Evolutionary conservation across 495 filamentous ascomycete species (phyloP).

Genomic region (Pseudomonodictys pantanalensis): DNA sequence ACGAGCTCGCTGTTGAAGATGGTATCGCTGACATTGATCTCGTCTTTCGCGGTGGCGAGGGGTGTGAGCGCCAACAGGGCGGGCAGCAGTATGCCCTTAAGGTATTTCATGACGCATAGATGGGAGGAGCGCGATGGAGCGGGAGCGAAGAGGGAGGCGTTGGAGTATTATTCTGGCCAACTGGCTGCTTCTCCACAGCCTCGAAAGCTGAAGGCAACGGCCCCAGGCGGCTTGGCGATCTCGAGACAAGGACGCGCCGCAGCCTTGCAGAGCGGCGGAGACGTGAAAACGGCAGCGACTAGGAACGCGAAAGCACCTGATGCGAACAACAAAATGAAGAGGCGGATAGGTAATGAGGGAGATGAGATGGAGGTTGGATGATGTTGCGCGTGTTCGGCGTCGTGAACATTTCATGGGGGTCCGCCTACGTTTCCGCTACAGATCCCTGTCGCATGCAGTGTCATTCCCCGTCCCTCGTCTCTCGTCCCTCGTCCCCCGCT

Average conservation of each 20-base stretch:
- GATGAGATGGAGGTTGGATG: too few species aligned
- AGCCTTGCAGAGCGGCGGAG: too few species aligned
- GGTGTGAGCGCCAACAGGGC: conserved; percentile 31
- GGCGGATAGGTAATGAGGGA: too few species aligned
- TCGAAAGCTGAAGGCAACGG: conserved; percentile 27
- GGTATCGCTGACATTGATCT: conserved; percentile 51
- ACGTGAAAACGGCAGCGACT: too few species aligned
- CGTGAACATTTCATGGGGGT: too few species aligned
- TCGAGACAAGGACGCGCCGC: conserved; percentile 21
- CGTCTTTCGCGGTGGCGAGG: conserved; percentile 45
- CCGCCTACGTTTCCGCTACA: too few species aligned
- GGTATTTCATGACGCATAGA: conserved; percentile 35
- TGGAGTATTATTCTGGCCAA: conserved; percentile 10
- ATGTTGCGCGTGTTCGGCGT: too few species aligned
- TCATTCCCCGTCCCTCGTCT: too few species aligned
- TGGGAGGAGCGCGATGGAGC: not conserved
- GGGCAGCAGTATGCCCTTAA: conserved; percentile 36
- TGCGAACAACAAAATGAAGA: too few species aligned
- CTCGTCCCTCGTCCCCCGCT: too few species aligned
- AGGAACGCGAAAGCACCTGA: too few species aligned
- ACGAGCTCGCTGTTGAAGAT: conserved; percentile 60
- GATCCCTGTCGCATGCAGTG: too few species aligned
- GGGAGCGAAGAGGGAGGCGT: not conserved
- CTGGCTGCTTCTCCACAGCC: conserved; percentile 27
- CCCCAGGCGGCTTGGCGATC: conserved; percentile 17